Conservation (phyloP, 1,284 basidiomycete genomes). For the Cutaneotrichosporon cavernicola region DNA sequence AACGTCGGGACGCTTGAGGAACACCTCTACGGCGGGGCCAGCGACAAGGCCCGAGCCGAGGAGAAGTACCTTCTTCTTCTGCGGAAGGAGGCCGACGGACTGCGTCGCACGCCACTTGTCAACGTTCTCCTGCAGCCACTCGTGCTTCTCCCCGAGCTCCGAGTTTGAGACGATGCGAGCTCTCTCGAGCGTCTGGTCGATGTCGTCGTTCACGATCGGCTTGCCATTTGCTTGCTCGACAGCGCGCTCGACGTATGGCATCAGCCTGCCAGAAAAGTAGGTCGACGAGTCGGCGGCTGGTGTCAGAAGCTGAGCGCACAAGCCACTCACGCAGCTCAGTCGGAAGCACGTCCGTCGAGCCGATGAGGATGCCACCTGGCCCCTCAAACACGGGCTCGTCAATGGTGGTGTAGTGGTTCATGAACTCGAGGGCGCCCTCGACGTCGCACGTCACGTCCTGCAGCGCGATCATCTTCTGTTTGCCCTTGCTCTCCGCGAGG, state of each 20-base stretch:
- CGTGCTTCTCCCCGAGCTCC: conserved; percentile 58
- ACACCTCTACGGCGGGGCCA: conserved; percentile 73
- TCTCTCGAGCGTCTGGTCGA: conserved; percentile 58
- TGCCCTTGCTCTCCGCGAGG: conserved; percentile 56
- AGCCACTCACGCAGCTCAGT: conserved; percentile 64
- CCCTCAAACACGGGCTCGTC: conserved; percentile 68
- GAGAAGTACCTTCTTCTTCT: conserved; percentile 70
- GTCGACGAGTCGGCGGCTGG: conserved; percentile 66
- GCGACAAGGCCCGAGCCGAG: conserved; percentile 92
- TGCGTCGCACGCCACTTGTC: conserved; percentile 50
- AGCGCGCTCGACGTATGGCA: conserved; percentile 63
- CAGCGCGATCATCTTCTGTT: conserved; percentile 60
- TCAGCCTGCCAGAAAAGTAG: conserved; percentile 67
- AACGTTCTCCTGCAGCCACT: conserved; percentile 63
- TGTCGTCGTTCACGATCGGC: conserved; percentile 36
- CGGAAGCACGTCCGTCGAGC: conserved; percentile 85
- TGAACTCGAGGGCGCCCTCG: conserved; percentile 77
- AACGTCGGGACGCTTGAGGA: conserved; percentile 62
- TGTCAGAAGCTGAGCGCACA: conserved; percentile 7
- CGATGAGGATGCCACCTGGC: conserved; percentile 64
- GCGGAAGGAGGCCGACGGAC: conserved; percentile 7
- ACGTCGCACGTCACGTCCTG: conserved; percentile 86
- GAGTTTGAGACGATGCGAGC: conserved; percentile 72
- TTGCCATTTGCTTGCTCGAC: conserved; percentile 45
- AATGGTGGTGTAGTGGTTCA: conserved; percentile 68